phyloP scores from a whole-genome alignment of 1,284 basidiomycete species.

The Inonotus hispidus region DNA sequence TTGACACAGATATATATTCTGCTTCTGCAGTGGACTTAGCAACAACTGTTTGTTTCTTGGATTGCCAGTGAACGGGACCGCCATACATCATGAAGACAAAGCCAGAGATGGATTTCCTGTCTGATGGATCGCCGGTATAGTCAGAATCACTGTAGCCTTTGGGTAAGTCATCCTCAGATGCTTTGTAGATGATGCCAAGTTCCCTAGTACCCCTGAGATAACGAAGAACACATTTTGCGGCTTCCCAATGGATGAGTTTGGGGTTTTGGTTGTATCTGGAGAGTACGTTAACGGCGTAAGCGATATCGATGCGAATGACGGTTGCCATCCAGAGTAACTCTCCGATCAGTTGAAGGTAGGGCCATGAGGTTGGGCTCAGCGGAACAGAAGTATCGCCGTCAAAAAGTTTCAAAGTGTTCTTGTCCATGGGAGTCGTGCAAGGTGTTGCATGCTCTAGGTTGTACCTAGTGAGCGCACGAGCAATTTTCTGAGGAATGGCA shows the following conservation, averaged over 20 bases:
- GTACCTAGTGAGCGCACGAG: constrained; percentile 14
- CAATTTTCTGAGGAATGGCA: constrained; percentile 9
- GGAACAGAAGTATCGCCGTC: no score
- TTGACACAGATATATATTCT: no score
- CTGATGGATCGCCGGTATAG: constrained; percentile 22
- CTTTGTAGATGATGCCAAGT: constrained; percentile 27
- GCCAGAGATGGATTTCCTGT: constrained; percentile 25
- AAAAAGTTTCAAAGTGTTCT: constrained; percentile 18
- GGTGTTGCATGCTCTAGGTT: background rate
- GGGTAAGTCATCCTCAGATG: constrained; percentile 11
- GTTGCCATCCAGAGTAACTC: constrained; percentile 29
- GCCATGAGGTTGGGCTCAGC: no score
- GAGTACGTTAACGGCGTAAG: no score
- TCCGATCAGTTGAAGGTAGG: constrained; percentile 26
- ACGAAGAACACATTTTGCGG: constrained; percentile 26
- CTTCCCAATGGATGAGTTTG: constrained; percentile 27
- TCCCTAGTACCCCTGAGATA: constrained; percentile 30
- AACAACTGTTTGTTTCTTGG: no score
- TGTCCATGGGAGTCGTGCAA: constrained; percentile 8
- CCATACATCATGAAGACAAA: constrained; percentile 23
- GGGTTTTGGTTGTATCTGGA: constrained; percentile 27
- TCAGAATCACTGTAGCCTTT: constrained; percentile 26
- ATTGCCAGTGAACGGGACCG: no score
- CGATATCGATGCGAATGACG: constrained; percentile 29
- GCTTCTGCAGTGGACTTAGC: no score